Evolutionary conservation across 495 filamentous ascomycete genomes (phyloP), one percentile per base, ranked within the genome.

Genomic region (Penicillium paradoxum): DNA sequence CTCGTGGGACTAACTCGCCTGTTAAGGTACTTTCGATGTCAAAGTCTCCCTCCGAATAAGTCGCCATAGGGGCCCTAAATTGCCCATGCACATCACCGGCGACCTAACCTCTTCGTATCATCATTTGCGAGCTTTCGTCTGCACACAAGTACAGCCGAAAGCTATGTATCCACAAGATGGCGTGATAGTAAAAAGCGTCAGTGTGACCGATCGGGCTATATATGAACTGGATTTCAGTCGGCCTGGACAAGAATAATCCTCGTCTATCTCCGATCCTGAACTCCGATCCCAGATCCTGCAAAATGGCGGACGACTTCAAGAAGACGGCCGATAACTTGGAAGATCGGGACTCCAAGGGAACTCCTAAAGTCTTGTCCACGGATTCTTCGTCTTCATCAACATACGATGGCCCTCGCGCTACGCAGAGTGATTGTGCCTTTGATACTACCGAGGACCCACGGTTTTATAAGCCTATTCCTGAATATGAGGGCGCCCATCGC

Each of bases 401-500:
- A 4, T 42, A 53, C 11, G 51, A 58, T 7, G 39, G 47, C 5
- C 60, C 55, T 7, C 50, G 38, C 8, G 56, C 55, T 9, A 64
- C 65, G 51, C 22, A 54, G 14, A 19, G 54, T 5, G 59, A 66
- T 19, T 58, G 60, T 36, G 60, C 72, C 4, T 76, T 76, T 51
- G 73, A 73, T 38, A 58, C 66, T 2, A 69, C 67, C 0, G 73
- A 75, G 33, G 71, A 76, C 38, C 63, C 66, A 4, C 61, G 70
- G 1, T 73, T 72, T 57, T 85, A 84, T 57, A 76, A 76, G 45
- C 85, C 85, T 4, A 81, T 84, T 34, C 72, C 78, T 1, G 65
- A 65, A 7, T 88, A 86, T 66, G 85, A 89, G 67, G 84, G 85
- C 0, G 63, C 69, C n/a, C 87, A 91, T 67, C 83, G 88, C 15